phyloP scores from a whole-genome alignment of 768 basidiomycete species.

The Boletus vermiculosoides region DNA sequence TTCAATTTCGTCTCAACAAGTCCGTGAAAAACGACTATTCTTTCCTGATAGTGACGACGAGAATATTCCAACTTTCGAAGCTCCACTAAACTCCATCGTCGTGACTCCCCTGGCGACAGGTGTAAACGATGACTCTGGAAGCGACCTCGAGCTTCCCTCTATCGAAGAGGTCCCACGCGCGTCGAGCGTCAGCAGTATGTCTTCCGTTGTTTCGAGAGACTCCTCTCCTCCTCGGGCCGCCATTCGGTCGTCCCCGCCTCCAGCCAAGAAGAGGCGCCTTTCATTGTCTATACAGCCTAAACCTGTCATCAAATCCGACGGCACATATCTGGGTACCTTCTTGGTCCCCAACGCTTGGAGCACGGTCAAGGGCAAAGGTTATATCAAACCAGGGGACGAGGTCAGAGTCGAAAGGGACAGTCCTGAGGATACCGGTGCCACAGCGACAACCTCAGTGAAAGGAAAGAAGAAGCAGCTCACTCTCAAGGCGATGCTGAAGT shows the following conservation, averaged over 20 bases:
- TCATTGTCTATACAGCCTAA: conserved; percentile 28
- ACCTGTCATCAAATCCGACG: conserved; percentile 23
- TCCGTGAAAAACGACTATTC: conserved; percentile 37
- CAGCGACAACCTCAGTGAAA: conserved; percentile 30
- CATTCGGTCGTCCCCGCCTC: conserved; percentile 29
- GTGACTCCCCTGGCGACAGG: conserved; percentile 35
- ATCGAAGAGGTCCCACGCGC: conserved; percentile 36
- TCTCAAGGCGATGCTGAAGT: conserved; percentile 64
- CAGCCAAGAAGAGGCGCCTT: conserved; percentile 54
- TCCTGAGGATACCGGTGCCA: conserved; percentile 30
- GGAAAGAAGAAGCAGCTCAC: conserved; percentile 62
- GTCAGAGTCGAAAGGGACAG: conserved; percentile 58
- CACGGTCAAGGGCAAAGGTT: conserved; percentile 70
- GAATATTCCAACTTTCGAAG: conserved; percentile 21
- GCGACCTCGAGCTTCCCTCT: conserved; percentile 37
- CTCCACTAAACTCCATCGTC: not conserved
- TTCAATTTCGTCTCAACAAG: conserved; percentile 10
- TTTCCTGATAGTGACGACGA: conserved; percentile 44
- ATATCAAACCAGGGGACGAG: conserved; percentile 62
- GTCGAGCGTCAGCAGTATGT: conserved; percentile 41
- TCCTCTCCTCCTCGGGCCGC: conserved; percentile 26
- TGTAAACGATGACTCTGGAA: conserved; percentile 28
- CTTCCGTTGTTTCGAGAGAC: conserved; percentile 30
- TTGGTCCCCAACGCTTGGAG: conserved; percentile 76
- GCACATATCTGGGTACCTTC: conserved; percentile 62